Evolutionary conservation across 257 asterid genomes (phyloP).

Genomic region (Solanum ossicruentum): DNA sequence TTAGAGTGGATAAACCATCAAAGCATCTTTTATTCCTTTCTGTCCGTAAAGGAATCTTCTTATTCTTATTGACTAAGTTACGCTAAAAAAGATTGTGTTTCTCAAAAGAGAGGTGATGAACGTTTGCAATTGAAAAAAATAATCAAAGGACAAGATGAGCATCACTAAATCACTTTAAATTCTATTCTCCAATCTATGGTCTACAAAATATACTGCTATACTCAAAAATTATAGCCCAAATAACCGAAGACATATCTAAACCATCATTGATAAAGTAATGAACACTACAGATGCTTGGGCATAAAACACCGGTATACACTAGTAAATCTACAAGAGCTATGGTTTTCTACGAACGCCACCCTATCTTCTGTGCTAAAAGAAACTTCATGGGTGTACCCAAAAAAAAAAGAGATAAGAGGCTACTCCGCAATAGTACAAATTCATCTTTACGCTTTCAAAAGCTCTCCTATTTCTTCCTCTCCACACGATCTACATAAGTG

Average conservation of each 20-base stretch:
- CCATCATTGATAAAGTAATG: not conserved
- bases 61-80: not conserved
- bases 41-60: not conserved
- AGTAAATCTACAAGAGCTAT: not conserved
- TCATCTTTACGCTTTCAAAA: not conserved
- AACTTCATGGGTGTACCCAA: not conserved
- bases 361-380: not conserved
- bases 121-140: not conserved
- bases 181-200: not conserved
- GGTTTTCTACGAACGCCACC: not conserved
- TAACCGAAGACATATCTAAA: not conserved
- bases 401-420: not conserved
- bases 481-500: not conserved
- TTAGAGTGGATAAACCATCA: not conserved
- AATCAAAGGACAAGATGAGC: not conserved
- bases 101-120: not conserved
- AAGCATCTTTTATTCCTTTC: not conserved
- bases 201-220: not conserved
- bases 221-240: not conserved
- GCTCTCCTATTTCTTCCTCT: not conserved
- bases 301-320: not conserved
- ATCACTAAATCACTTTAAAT: not conserved
- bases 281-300: not conserved
- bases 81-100: not conserved
- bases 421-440: not conserved